Evolutionary conservation across 2,329 filamentous ascomycete genomes (phyloP), one percentile per base, ranked within the genome.

Genomic region (Tolypocladium guangdongense): DNA sequence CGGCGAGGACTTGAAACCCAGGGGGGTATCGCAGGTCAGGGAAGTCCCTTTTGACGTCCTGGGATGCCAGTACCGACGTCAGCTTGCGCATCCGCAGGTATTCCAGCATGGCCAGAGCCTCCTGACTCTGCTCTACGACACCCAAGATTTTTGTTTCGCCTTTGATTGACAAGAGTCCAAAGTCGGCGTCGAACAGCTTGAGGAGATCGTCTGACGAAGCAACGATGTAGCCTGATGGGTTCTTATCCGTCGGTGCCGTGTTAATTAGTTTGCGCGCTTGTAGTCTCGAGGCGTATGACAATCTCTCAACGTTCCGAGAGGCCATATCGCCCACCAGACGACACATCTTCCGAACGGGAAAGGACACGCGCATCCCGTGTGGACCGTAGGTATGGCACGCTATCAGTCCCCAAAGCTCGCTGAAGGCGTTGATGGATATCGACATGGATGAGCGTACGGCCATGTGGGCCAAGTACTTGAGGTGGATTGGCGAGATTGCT

Each of bases 371-470:
- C 88, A 93, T 95, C 4, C 90, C 90, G 46, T 78, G 79, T 2
- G 68, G 55, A 0, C 87, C 90, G 61, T 95, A 95, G 0, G 86
- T 82, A 64, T 96, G 90, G 56, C 90, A 95, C 1, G 89, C 84
- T 41, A 96, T 90, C 32, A 96, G 72, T 0, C 90, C 91, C 91
- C 90, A 96, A 0, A 96, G 71, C 60, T 95, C 87, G 59, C 81
- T 78, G 61, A 95, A 93, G 0, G 88, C 88, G 58, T 90, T 93
- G 63, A 96, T 88, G 1, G 90, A 95, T 56, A 96, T 90, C 0
- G 90, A 95, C 90, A 96, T 96, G 58, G 89, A 95, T 0, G 89
- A 89, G n/a, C 90, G 83, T 0, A 95, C 90, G 8, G 84, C 86
- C 90, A 96, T 96, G 64, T 96, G 90, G 7, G 74, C 78, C 3